phyloP scores from a whole-genome alignment of 768 basidiomycete species.

The Leccinum boreale region DNA sequence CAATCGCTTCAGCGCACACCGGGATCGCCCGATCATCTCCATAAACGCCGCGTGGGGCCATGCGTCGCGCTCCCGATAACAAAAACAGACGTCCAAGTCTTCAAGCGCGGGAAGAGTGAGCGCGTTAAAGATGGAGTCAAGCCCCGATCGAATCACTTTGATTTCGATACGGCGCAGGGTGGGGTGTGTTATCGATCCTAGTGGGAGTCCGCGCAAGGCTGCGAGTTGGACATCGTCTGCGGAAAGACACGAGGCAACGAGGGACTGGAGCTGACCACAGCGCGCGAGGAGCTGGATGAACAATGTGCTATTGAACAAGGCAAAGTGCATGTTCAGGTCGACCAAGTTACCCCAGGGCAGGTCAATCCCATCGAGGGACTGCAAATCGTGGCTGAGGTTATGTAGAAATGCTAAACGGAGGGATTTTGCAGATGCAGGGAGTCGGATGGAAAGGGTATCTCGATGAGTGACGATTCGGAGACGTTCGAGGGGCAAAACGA shows the following conservation, averaged over 20 bases:
- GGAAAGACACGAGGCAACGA: constrained; percentile 24
- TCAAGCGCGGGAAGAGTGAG: constrained; percentile 27
- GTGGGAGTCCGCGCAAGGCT: constrained; percentile 3
- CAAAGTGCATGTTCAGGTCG: constrained; percentile 29
- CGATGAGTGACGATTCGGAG: constrained; percentile 21
- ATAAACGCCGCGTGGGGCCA: constrained; percentile 29
- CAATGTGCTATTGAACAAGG: constrained; percentile 18
- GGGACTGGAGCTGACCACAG: constrained; percentile 19
- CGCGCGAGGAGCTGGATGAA: constrained; percentile 23
- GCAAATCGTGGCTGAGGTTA: constrained; percentile 18
- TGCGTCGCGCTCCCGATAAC: constrained; percentile 24
- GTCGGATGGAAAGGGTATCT: constrained; percentile 9
- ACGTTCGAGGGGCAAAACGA: constrained; percentile 11
- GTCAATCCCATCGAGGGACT: constrained; percentile 21
- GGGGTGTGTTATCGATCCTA: constrained; percentile 17
- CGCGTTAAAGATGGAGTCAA: constrained; percentile 16
- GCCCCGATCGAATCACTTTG: constrained; percentile 26
- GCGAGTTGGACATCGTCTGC: constrained; percentile 17
- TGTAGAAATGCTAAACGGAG: constrained; percentile 23
- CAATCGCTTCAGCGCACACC: constrained; percentile 21
- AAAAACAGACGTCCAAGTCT: constrained; percentile 32
- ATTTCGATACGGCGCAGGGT: constrained; percentile 26
- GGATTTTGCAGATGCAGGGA: constrained; percentile 13
- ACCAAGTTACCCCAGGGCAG: constrained; percentile 26
- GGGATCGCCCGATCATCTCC: constrained; percentile 23